phyloP scores from a whole-genome alignment of 345 rosid genomes.

The Microcos paniculata region DNA sequence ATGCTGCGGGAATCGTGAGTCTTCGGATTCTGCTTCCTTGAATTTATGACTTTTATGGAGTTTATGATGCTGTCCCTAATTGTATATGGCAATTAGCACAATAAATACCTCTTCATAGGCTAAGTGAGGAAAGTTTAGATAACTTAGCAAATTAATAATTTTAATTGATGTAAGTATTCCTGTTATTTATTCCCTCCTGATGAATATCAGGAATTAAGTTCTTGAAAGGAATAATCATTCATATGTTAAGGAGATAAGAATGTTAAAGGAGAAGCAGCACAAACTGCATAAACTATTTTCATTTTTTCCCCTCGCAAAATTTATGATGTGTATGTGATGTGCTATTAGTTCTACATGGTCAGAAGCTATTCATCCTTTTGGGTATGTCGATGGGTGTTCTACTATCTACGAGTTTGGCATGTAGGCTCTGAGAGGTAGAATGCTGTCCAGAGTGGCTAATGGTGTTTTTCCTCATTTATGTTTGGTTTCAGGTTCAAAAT shows the following conservation, averaged over 20 bases:
- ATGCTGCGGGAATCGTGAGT: background rate
- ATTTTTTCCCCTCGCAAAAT: background rate
- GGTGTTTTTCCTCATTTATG: background rate
- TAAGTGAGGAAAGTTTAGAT: background rate
- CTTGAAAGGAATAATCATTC: background rate
- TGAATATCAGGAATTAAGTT: background rate
- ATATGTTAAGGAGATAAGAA: background rate
- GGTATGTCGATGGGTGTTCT: background rate
- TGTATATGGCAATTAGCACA: background rate
- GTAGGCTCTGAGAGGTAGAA: background rate
- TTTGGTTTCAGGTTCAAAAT: constrained; percentile 77
- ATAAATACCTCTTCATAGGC: background rate
- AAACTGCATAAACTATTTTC: background rate
- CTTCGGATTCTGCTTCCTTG: background rate
- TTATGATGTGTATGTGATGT: background rate
- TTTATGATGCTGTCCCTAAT: background rate
- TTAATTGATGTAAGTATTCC: background rate
- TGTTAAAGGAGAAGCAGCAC: background rate
- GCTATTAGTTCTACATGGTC: background rate
- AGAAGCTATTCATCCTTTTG: background rate
- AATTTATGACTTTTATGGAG: background rate
- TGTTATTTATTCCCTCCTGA: background rate
- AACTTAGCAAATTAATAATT: background rate
- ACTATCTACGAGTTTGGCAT: background rate
- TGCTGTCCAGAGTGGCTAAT: background rate